These are phyloP conservation scores for Monilinia fructigena DNA, from an alignment of 2,329 filamentous ascomycete genomes.

Conservation along the genomic window DNA sequence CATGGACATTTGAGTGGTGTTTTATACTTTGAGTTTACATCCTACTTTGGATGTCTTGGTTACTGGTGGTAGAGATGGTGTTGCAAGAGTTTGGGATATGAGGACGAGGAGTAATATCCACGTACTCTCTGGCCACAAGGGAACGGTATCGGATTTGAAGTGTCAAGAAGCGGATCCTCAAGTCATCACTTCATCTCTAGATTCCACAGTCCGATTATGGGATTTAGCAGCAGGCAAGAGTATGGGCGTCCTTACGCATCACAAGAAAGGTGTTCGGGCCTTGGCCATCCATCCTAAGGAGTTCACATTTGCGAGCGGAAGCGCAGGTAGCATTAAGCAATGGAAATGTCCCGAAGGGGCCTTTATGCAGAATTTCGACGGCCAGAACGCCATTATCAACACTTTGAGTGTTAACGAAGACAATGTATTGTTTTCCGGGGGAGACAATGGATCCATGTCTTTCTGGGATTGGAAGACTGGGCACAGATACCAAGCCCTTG, in stretches of 20 bases:
- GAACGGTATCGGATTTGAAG: constrained; percentile 82
- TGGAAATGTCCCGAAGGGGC: constrained; percentile 98
- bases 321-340: constrained; percentile 93
- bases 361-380: constrained; percentile 99
- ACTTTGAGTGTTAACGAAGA: constrained; percentile 90
- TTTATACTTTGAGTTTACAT: constrained; percentile 91
- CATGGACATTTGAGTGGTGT: constrained; percentile 96
- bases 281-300: constrained; percentile 84
- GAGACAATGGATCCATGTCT: constrained; percentile 89
- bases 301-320: constrained; percentile 93
- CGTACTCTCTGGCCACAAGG: constrained; percentile 86
- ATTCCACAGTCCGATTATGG: constrained; percentile 89
- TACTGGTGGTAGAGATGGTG: constrained; percentile 91
- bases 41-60: constrained; percentile 93
- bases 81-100: constrained; percentile 98
- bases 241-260: constrained; percentile 93
- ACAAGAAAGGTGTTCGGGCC: constrained; percentile 93
- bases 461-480: constrained; percentile 99
- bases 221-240: constrained; percentile 95
- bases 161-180: constrained; percentile 97
- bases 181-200: constrained; percentile 88
- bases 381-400: constrained; percentile 96
- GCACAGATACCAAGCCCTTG: constrained; percentile 82
- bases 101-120: constrained; percentile 93
- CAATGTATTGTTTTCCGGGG: constrained; percentile 91